These are phyloP conservation scores for Capronia coronata DNA, from an alignment of 2,329 filamentous ascomycete species.

Conservation along the genomic window DNA sequence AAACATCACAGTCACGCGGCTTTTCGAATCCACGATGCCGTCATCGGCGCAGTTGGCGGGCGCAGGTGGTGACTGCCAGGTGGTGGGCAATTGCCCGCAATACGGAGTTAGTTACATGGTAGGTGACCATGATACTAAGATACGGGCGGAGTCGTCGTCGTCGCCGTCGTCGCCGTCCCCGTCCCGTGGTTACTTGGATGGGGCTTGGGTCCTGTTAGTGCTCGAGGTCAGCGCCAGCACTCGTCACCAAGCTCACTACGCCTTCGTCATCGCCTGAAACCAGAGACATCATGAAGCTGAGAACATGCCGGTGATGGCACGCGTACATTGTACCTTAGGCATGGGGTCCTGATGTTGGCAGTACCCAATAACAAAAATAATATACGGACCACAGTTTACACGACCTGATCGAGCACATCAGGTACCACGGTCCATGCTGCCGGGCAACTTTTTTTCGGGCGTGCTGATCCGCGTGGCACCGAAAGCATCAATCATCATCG, in stretches of 20 bases:
- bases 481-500: slow-evolving; percentile 5
- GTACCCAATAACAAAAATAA: too few species aligned
- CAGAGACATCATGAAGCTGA: too few species aligned
- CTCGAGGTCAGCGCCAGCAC: background rate
- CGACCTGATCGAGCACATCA: background rate
- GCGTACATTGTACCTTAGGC: too few species aligned
- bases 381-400: too few species aligned
- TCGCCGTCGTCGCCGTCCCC: too few species aligned
- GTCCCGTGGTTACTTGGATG: background rate
- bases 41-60: slow-evolving; percentile 4
- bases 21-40: slow-evolving; percentile 1
- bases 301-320: too few species aligned
- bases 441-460: background rate
- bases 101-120: too few species aligned
- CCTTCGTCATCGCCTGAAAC: slow-evolving; percentile 3
- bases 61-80: background rate
- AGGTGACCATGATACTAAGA: too few species aligned
- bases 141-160: too few species aligned
- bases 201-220: background rate
- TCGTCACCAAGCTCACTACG: background rate
- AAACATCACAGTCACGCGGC: slow-evolving; percentile 8
- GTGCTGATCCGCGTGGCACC: slow-evolving; percentile 10
- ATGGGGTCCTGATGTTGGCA: too few species aligned
- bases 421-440: background rate
- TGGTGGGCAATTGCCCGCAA: background rate